Percentiles rank a stretch among this genome's conserved stretches.
Evolutionary conservation across 176 grass and related monocot species (phyloP).

Genomic region (Hordeum marinum): DNA sequence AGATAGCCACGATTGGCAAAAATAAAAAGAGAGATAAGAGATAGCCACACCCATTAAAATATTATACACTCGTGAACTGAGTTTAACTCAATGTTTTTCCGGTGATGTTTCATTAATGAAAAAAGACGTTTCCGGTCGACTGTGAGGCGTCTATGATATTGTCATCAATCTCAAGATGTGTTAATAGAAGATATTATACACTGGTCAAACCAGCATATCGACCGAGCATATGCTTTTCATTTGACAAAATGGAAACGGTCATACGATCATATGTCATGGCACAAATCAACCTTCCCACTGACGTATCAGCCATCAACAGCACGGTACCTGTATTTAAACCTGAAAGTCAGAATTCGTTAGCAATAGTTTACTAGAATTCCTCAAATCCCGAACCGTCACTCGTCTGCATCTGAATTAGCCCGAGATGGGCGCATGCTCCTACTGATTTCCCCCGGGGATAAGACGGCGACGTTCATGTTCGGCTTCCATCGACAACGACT

Average conservation of each 20-base stretch:
- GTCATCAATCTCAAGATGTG: too few species aligned
- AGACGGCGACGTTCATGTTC: constrained; percentile 13
- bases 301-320: background rate
- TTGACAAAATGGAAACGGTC: background rate
- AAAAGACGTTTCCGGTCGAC: too few species aligned
- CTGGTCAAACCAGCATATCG: background rate
- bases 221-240: background rate
- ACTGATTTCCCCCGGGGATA: background rate
- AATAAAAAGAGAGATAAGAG: too few species aligned
- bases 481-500: background rate
- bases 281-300: background rate
- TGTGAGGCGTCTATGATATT: too few species aligned
- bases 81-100: too few species aligned
- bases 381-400: background rate
- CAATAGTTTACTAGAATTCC: background rate
- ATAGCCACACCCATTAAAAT: too few species aligned
- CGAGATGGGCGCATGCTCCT: background rate
- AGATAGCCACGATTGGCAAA: too few species aligned
- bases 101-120: too few species aligned
- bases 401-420: background rate
- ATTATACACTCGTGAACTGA: too few species aligned
- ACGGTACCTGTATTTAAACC: background rate
- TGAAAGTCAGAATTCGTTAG: background rate
- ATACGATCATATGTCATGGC: background rate
- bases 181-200: background rate